Evolutionary conservation across 1,284 basidiomycete species (phyloP), one percentile per base, ranked within the genome.

Genomic region (Neolentinus lepideus): DNA sequence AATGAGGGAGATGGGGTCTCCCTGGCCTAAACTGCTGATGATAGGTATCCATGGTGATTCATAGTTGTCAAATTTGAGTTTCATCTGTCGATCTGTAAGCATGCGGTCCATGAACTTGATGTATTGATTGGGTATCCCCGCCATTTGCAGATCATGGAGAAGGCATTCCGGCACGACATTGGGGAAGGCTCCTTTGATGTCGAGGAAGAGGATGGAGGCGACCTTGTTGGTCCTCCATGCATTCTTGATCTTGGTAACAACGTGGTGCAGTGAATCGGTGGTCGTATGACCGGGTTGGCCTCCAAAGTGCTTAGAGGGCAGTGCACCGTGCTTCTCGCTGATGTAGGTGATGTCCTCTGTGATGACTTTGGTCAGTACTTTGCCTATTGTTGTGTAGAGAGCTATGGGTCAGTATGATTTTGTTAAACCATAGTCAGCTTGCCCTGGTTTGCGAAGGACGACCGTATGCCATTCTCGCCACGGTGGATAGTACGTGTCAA

Each of bases 131-230:
- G 71, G 71, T 0, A 72, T 54, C 0, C 71, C 67, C 3, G 57
- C 12, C 31, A 43, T 54, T 10, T 62, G 51, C 61, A 75, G 60
- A 36, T 75, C 63, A 56, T 72, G 67, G 3, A 67, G 19, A 1
- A 76, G 68, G 0, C 62, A 35, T 1, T 66, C 60, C 0, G 63
- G 59, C 1, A 64, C 61, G 0, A 62, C 64, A 25, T 66, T 74
- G 0, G 70, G 73, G 61, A 75, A 77, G 0, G 73, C 72, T 0
- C 66, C 70, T 60, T 74, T 66, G 16, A 77, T 65, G 58, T 77
- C 72, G 1, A 75, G 63, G 56, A 73, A 73, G 0, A 76, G 56
- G 0, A 63, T 61, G 0, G 66, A 63, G 0, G 63, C 71, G 0
- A 71, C 73, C 21, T 71, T 59, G 0, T 60, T 57, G 35, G 47